These are phyloP conservation scores for Termitomyces sp. DNA, from an alignment of 768 basidiomycete species.

Conservation along the genomic window DNA sequence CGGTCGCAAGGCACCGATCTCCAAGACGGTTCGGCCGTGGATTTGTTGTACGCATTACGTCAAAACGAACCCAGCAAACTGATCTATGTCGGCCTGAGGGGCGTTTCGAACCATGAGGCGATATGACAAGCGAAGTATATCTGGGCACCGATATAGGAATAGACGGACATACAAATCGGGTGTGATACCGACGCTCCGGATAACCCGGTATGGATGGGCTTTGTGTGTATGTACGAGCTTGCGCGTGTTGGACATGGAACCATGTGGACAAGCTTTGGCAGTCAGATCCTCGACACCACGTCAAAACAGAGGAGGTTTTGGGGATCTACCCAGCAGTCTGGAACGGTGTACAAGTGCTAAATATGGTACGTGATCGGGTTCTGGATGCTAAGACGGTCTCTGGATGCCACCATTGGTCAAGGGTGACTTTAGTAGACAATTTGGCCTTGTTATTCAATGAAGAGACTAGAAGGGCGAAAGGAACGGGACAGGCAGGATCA, in stretches of 20 bases:
- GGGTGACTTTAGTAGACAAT: not conserved
- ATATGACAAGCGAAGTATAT: constrained; percentile 9
- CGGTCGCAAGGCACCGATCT: not conserved
- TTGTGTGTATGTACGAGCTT: not conserved
- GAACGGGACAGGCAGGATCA: too few relatives aligned
- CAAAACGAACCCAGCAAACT: not conserved
- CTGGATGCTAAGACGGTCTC: not conserved
- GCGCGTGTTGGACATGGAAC: not conserved
- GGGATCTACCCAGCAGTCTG: not conserved
- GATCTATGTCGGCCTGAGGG: not conserved
- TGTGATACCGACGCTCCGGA: not conserved
- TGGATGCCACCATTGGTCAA: not conserved
- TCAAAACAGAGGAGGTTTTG: not conserved
- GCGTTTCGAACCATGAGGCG: constrained; percentile 8
- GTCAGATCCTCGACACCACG: constrained; percentile 4
- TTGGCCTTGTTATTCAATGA: not conserved
- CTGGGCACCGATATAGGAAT: constrained; percentile 5
- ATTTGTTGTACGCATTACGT: too few relatives aligned
- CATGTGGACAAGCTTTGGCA: not conserved
- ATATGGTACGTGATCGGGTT: constrained; percentile 2
- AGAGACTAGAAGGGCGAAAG: not conserved
- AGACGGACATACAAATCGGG: constrained; percentile 4
- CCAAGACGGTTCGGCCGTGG: too few relatives aligned
- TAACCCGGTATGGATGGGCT: not conserved
- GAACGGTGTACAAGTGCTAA: not conserved